Conservation (phyloP, 148 eudicot species). For the Persicaria tinctoria region DNA sequence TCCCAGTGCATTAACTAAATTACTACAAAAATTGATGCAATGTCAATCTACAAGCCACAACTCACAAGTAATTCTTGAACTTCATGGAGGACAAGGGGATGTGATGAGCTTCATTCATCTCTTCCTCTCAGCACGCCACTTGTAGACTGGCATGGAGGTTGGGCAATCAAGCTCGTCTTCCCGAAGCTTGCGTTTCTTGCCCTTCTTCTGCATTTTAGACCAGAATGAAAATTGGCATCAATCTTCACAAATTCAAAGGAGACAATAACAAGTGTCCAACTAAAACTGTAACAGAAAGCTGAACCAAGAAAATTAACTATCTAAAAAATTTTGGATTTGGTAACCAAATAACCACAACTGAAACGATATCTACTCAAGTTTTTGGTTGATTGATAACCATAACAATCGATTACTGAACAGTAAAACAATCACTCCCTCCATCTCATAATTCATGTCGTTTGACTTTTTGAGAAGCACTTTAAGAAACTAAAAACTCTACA, state of each 20-base stretch:
- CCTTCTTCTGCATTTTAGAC: conserved; percentile 64
- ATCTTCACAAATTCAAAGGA: neutral
- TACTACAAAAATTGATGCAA: too few species aligned
- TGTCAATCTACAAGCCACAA: too few species aligned
- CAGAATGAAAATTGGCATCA: neutral
- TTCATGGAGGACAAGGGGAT: neutral
- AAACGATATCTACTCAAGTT: too few species aligned
- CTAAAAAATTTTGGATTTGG: neutral
- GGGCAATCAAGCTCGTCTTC: conserved; percentile 72
- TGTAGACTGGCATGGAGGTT: conserved; percentile 43
- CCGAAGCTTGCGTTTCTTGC: conserved; percentile 72
- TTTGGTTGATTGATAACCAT: too few species aligned
- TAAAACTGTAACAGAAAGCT: neutral
- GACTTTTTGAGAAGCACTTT: too few species aligned
- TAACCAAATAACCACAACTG: too few species aligned
- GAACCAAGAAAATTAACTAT: neutral
- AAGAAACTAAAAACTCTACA: too few species aligned
- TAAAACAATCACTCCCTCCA: too few species aligned
- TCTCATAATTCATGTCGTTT: too few species aligned
- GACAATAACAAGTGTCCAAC: neutral
- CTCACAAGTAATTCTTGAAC: neutral
- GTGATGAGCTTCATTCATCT: conserved; percentile 14
- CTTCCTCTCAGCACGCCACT: conserved; percentile 37
- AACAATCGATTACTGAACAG: too few species aligned
- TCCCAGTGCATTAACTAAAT: too few species aligned